Base-by-base conservation (phyloP, 495 filamentous ascomycete species). In the Letharia lupina region DNA sequence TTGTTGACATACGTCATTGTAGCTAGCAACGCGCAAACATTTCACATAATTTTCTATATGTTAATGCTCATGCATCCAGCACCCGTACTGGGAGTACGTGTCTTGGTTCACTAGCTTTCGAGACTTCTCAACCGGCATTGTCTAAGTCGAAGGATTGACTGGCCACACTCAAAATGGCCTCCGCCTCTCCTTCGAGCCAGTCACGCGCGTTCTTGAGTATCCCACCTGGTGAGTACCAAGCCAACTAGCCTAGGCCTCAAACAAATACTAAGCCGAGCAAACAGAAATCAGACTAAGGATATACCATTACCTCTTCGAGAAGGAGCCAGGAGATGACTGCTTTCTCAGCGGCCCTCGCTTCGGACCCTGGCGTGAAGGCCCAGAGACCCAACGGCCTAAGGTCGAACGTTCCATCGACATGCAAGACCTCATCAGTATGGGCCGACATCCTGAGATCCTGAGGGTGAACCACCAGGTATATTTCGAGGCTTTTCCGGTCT, bases 401-500 rank as follows among this genome's bases (percentile, higher is more conserved):
- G 47, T 28, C 47, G 47, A 23, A 11, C 4, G 23, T 2, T 50
- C n/a, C n/a, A 28, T 11, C 10, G n/a, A 11, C 9, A 2, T 50
- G n/a, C n/a, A 50, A 23, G 47, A 28, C 20, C 47, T 50, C 47
- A 50, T n/a, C 10, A 50, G n/a, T 28, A 28, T 50, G 47, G 47
- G 47, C 28, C 47, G 47, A 28, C n/a, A 50, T 50, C 47, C 47
- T 50, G 47, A 50, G 47, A 50, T 50, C n/a, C 12, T 50, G n/a
- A 50, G 47, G 47, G 47, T 13, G n/a, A 50, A 50, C 9, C 47
- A 50, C n/a, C 47, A 28, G 47, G 11, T 50, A 5, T 50, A 50
- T 50, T 50, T 50, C 23, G 47, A 50, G 47, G 47, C 47, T 50
- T 50, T 50, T 50, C 47, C 47, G 23, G n/a, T 50, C 9, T 50